These are phyloP conservation scores for Aspergillus quadrilineatus DNA, from an alignment of 2,329 filamentous ascomycete species.

Conservation along the genomic window DNA sequence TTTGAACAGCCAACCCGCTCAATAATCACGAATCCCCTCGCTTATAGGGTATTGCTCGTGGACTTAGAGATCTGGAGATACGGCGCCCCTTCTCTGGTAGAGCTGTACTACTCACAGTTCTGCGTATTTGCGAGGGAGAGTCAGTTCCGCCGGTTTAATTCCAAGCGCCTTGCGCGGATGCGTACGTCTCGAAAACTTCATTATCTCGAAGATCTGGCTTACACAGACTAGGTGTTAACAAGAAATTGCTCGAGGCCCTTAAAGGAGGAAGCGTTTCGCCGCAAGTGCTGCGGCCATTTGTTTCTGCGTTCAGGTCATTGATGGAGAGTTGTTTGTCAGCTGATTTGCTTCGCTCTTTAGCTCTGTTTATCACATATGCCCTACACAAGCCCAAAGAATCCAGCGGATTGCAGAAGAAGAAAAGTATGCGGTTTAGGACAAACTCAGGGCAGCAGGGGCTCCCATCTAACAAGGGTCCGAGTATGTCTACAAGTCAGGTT, in stretches of 20 bases:
- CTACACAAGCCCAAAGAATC: slow-evolving; percentile 64
- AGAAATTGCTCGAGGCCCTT: slow-evolving; percentile 82
- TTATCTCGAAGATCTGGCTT: slow-evolving; percentile 15
- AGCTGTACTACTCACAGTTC: slow-evolving; percentile 92
- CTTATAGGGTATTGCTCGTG: slow-evolving; percentile 86
- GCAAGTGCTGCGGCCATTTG: slow-evolving; percentile 72
- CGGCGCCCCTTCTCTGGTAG: slow-evolving; percentile 72
- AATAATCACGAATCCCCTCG: slow-evolving; percentile 92
- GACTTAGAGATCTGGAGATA: slow-evolving; percentile 92
- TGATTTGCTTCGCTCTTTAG: slow-evolving; percentile 80
- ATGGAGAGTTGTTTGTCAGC: slow-evolving; percentile 78
- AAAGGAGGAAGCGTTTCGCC: slow-evolving; percentile 77
- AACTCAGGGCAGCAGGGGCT: slow-evolving; percentile 29
- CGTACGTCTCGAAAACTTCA: slow-evolving; percentile 56
- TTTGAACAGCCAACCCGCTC: slow-evolving; percentile 77
- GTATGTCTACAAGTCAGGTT: slow-evolving; percentile 64
- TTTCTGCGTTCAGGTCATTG: slow-evolving; percentile 74
- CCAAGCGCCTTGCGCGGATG: slow-evolving; percentile 82
- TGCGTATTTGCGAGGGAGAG: slow-evolving; percentile 83
- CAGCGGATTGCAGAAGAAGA: slow-evolving; percentile 46
- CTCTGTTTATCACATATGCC: slow-evolving; percentile 89
- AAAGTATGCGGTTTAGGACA: slow-evolving; percentile 41
- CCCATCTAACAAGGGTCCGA: slow-evolving; percentile 35
- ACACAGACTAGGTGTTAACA: slow-evolving; percentile 69
- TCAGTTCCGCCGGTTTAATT: slow-evolving; percentile 90